These are phyloP conservation scores for Candida hungchunana DNA, from an alignment of 805 yeast genomes.

Conservation along the genomic window DNA sequence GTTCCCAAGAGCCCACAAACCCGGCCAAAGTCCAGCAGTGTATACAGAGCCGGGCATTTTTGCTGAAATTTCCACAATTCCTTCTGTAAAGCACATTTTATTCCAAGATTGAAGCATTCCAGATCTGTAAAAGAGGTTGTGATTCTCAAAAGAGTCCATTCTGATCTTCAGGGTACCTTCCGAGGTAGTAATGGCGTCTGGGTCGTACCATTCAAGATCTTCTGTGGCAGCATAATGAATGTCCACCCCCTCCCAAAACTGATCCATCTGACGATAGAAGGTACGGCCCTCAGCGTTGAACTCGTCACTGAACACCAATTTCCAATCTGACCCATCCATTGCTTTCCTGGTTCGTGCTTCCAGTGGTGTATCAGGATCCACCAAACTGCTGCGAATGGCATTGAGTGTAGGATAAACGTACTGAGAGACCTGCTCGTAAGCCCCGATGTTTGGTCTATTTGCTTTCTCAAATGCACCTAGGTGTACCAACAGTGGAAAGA, in stretches of 20 bases:
- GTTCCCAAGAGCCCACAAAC: slow-evolving; percentile 47
- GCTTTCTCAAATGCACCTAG: too few relatives aligned
- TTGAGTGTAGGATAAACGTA: slow-evolving; percentile 54
- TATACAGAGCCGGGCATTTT: slow-evolving; percentile 40
- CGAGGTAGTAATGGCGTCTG: slow-evolving; percentile 41
- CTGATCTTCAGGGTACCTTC: slow-evolving; percentile 37
- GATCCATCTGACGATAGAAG: slow-evolving; percentile 45
- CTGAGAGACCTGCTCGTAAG: slow-evolving; percentile 40
- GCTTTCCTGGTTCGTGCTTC: slow-evolving; percentile 36
- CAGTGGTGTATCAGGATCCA: slow-evolving; percentile 71
- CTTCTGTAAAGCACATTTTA: slow-evolving; percentile 42
- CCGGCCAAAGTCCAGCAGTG: slow-evolving; percentile 46
- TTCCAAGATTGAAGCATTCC: slow-evolving; percentile 49
- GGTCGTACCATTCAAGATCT: slow-evolving; percentile 50
- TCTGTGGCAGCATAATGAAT: slow-evolving; percentile 43
- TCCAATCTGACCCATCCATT: slow-evolving; percentile 36
- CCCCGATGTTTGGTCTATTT: background rate
- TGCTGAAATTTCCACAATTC: slow-evolving; percentile 38
- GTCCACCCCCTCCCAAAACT: slow-evolving; percentile 42
- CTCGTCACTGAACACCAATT: slow-evolving; percentile 44
- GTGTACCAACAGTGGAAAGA: too few relatives aligned
- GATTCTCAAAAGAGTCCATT: slow-evolving; percentile 41
- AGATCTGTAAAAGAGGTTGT: slow-evolving; percentile 40
- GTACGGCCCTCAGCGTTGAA: slow-evolving; percentile 45
- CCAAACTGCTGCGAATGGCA: slow-evolving; percentile 55